These are phyloP conservation scores for Hypoxylon sp. DNA, from an alignment of 2,329 filamentous ascomycete genomes.

Conservation along the genomic window DNA sequence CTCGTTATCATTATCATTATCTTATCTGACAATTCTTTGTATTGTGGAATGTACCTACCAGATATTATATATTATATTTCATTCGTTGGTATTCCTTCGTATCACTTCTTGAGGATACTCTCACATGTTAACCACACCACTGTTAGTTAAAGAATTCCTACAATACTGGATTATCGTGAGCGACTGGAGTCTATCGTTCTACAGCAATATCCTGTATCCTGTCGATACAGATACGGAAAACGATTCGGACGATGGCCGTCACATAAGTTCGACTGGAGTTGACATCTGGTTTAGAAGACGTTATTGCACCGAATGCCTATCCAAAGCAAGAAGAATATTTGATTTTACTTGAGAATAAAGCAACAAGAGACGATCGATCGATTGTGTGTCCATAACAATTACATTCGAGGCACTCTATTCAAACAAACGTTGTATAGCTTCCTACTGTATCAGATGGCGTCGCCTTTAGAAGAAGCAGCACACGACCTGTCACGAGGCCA, in stretches of 20 bases:
- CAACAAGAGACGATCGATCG: constrained; percentile 35
- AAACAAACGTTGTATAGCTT: constrained; percentile 34
- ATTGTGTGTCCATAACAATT: constrained; percentile 19
- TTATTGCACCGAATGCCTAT: background rate
- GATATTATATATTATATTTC: no score
- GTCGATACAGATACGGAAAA: background rate
- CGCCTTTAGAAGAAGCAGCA: constrained; percentile 34
- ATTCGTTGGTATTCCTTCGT: no score
- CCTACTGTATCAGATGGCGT: constrained; percentile 37
- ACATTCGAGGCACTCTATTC: background rate
- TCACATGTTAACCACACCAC: no score
- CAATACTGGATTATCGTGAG: no score
- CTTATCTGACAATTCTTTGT: no score
- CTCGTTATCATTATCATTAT: no score
- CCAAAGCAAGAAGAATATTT: constrained; percentile 18
- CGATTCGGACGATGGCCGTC: background rate
- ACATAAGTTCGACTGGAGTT: background rate
- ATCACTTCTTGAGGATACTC: no score
- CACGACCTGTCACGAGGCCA: no score
- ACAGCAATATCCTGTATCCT: constrained; percentile 1
- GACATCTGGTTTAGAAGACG: constrained; percentile 2
- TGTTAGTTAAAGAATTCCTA: no score
- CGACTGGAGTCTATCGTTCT: constrained; percentile 43
- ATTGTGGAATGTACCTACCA: no score
- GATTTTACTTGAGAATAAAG: constrained; percentile 35